Percentiles rank a stretch among this genome's conserved stretches.
Conservation (phyloP, 352 stramenopile species). For the Globisporangium takayamanum region DNA sequence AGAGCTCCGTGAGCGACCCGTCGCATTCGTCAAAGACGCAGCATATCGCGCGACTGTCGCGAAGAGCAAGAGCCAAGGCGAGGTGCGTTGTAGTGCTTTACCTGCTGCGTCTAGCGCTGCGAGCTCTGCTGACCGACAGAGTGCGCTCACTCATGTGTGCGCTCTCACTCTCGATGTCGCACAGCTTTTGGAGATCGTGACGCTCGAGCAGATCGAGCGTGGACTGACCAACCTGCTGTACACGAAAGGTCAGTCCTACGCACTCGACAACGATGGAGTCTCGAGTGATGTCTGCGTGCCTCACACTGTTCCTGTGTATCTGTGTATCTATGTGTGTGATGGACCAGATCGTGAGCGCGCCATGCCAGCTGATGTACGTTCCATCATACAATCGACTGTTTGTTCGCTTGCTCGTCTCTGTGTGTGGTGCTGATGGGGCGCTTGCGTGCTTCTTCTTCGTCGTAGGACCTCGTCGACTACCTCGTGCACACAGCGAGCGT, state of each 20-base stretch:
- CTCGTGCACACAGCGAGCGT: constrained; percentile 59
- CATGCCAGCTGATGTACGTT: constrained; percentile 46
- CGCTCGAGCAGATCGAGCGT: constrained; percentile 22
- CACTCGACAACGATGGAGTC: background rate
- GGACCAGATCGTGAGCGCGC: constrained; percentile 29
- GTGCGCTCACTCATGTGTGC: too few species aligned
- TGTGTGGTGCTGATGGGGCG: background rate
- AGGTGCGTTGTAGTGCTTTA: background rate
- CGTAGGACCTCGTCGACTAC: constrained; percentile 64
- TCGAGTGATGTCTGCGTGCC: background rate
- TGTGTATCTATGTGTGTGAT: background rate
- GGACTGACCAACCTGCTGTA: constrained; percentile 41
- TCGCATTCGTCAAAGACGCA: background rate
- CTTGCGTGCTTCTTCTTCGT: constrained; percentile 1
- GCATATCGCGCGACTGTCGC: too few species aligned
- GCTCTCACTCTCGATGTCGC: background rate
- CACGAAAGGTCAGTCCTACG: constrained; percentile 23
- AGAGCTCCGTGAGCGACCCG: background rate
- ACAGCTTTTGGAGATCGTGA: background rate
- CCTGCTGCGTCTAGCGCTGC: background rate
- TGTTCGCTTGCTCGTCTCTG: background rate
- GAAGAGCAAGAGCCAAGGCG: background rate
- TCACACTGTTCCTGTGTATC: background rate
- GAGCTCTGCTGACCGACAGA: background rate
- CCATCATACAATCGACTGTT: background rate